Base-by-base conservation (phyloP, 2,329 filamentous ascomycete genomes). In the Teratosphaeria nubilosa region DNA sequence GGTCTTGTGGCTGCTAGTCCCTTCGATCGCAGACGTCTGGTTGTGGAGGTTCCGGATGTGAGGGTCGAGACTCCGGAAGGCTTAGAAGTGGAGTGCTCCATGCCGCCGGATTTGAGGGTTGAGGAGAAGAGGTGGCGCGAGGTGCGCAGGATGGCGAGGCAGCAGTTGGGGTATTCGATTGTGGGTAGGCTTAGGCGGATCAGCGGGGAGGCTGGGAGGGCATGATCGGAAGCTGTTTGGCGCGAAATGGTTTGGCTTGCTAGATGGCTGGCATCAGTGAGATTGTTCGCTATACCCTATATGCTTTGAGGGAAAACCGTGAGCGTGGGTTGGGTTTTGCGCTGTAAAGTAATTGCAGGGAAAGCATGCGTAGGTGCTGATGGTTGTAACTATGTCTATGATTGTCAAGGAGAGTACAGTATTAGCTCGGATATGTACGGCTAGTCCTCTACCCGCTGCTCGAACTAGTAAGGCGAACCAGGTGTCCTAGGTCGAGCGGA, bases 161-260 rank as follows among this genome's bases (percentile, higher is more conserved):
- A 20, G 51, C 31, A 50, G 51, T 51, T 59, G 37, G 58, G 54
- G 10, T 53, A 54, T 48, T 56, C 54, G 16, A 48, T 48, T 22
- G 41, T 48, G 16, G n/a, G 41, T 22, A 6, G n/a, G 41, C 41
- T 48, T 22, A 22, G 41, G 16, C n/a, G 41, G 3, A 22, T 16
- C 3, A 48, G 41, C 22, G 41, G 5, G 41, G 41, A 48, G 41
- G 41, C 6, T 10, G 16, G 14, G 34, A 41, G 11, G 11, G 13
- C 13, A 5, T 30, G 27, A 30, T 7, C 5, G 34, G 11, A 48
- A 1, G 5, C 9, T 16, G 1, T 20, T 48, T 48, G 41, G n/a
- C 41, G 20, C n/a, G n/a, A 22, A 3, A 16, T 53, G 16, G 5
- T 41, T 41, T 14, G 11, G 4, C 13, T 14, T 5, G 13, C 34